Conservation (phyloP, 352 stramenopile species). For the Globisporangium cederbergense region DNA sequence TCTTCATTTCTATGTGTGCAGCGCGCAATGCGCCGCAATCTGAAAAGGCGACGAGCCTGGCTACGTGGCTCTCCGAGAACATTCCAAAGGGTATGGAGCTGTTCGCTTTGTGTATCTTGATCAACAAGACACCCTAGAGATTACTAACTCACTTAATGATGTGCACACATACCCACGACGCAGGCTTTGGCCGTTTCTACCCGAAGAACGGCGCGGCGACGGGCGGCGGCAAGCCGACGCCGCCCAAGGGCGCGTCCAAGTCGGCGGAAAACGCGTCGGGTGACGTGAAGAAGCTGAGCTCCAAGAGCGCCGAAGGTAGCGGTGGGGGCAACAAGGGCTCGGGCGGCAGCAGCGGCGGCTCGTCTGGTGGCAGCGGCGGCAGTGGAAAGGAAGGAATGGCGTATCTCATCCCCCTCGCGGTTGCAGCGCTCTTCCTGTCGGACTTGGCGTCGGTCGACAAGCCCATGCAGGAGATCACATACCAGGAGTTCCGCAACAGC, state of each 20-base stretch:
- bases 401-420: slow-evolving; percentile 69
- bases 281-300: slow-evolving; percentile 72
- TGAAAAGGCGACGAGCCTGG: slow-evolving; percentile 57
- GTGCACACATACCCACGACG: background rate
- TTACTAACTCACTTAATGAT: background rate
- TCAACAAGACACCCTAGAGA: background rate
- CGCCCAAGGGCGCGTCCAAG: slow-evolving; percentile 53
- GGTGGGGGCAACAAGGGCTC: slow-evolving; percentile 37
- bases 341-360: slow-evolving; percentile 23
- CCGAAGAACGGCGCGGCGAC: slow-evolving; percentile 57
- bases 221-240: slow-evolving; percentile 34
- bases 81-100: slow-evolving; percentile 48
- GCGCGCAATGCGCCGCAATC: slow-evolving; percentile 41
- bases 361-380: slow-evolving; percentile 30
- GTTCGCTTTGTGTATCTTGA: background rate
- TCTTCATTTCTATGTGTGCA: slow-evolving; percentile 12
- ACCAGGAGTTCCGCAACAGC: slow-evolving; percentile 88
- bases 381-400: slow-evolving; percentile 57
- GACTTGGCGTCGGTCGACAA: slow-evolving; percentile 74
- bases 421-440: slow-evolving; percentile 72
- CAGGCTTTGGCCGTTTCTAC: slow-evolving; percentile 83
- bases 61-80: slow-evolving; percentile 77
- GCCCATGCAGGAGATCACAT: slow-evolving; percentile 89
- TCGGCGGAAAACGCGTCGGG: slow-evolving; percentile 37
- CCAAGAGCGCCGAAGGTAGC: slow-evolving; percentile 37